Base-by-base conservation (phyloP, 1,139 yeast genomes). In the Casaregolazyma lundiana region DNA sequence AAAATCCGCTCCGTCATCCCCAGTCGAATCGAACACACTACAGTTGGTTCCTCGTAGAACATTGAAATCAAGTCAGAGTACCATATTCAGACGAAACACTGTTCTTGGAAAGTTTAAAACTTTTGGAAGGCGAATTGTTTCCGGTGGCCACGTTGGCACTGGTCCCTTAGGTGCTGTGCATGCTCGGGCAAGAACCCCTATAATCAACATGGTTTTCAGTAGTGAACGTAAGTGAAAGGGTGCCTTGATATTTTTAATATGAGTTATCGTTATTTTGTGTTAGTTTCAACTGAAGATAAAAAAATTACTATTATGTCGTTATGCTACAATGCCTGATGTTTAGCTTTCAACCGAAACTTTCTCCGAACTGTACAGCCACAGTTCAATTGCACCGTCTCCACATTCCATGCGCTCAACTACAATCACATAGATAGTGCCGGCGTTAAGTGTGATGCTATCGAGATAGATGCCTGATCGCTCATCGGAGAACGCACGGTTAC, bases 381-480 rank as follows among this genome's bases (percentile, higher is more conserved):
- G 29, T 26, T 47, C 44, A 37, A 59, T 50, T 9, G 41, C 16
- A 11, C 65, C 65, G 30, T 48, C 35, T 7, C 65, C 65, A 7
- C 62, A 53, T 45, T 61, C 65, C 63, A 61, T 61, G 6, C 65
- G 51, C 43, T 61, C 65, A 9, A 59, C 52, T 11, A 56, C 45
- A 9, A 53, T 50, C 6, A 50, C 43, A 38, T 59, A 59, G 3
- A 38, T 35, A 6, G 35, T 26, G 29, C 41, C 46, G 8, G 53
- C 45, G 6, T 42, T 37, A 9, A 55, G 41, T 35, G 34, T 40
- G 3, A 55, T 44, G 5, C 38, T 62, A 41, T 74, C 76, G 9
- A 75, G 55, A 55, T 66, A 75, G 1, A 71, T 60, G 1, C 81
- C 81, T 54, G 72, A 72, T 15, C 72, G 54, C 13, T 68, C 61